Evolutionary conservation across 805 yeast species (phyloP).

Genomic region (Zygosaccharomyces rouxii): DNA sequence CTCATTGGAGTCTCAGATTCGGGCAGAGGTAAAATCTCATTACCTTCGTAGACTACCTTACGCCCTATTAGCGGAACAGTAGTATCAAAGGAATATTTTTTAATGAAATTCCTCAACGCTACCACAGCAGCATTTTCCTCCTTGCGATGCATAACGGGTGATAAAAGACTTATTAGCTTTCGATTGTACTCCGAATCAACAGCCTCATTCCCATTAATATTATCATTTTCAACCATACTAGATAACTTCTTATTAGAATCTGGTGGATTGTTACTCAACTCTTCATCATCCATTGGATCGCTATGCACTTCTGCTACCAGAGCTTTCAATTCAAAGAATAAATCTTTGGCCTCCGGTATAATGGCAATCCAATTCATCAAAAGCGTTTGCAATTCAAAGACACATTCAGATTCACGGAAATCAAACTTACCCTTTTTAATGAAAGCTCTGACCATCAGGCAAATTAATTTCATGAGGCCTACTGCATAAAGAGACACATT

Average conservation of each 20-base stretch:
- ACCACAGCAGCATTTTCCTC: constrained; percentile 24
- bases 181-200: constrained; percentile 18
- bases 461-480: constrained; percentile 51
- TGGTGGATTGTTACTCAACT: background rate
- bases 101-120: constrained; percentile 25
- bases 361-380: constrained; percentile 62
- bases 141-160: constrained; percentile 18
- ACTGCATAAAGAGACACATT: constrained; percentile 33
- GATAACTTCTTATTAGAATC: background rate
- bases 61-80: constrained; percentile 24
- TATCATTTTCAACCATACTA: constrained; percentile 2
- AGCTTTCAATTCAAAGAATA: constrained; percentile 43
- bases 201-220: background rate
- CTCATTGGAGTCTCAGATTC: constrained; percentile 15
- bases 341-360: constrained; percentile 56
- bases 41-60: constrained; percentile 23
- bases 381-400: constrained; percentile 55
- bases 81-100: constrained; percentile 24
- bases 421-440: constrained; percentile 43
- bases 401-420: constrained; percentile 48
- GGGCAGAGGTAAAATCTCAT: constrained; percentile 24
- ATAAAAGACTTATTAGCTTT: constrained; percentile 23
- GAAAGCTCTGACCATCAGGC: constrained; percentile 58
- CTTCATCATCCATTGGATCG: background rate
- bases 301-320: constrained; percentile 10